Evolutionary conservation across 371 early-diverging fungal species (phyloP), one percentile per base, ranked within the genome.

Genomic region (Globomyces sp.): DNA sequence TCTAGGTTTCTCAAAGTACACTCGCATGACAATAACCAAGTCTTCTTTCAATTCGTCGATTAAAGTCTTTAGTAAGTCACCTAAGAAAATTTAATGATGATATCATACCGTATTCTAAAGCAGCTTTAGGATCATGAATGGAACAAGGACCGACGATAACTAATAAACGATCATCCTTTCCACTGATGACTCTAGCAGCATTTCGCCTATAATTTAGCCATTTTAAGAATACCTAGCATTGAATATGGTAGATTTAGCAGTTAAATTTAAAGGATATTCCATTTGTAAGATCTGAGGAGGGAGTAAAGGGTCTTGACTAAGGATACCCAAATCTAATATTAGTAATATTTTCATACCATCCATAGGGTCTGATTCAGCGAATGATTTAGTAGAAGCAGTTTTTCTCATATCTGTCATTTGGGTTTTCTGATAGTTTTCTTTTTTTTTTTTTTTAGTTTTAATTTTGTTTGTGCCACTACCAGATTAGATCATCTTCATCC

Each of bases 1-100:
- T 65, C 96, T 76, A 9, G 96, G 96, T 83, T 96, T 96, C 78
- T 96, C 96, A 79, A 96, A 96, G 85, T 95, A 96, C 52, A 88
- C 86, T 55, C 96, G 85, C 95, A 96, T 94, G 66, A 96, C 82
- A 53, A 96, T 91, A 46, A 71, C 40, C 3, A 77, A 65, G 36
- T 68, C 57, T 62, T 75, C 72, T 58, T 77, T 41, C 59, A 73
- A 62, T 62, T 71, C 62, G n/a, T 72, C 75, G 1, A 68, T 71
- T 11, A 73, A 59, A 10, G 37, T 68, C 69, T 62, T 73, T 46
- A 80, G 24, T 24, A 24, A 24, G 24, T 24, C 24, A 24, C 24
- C 24, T 24, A 24, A 24, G 24, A 24, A 24, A 24, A 24, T 24
- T 24, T 24, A 24, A 24, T 24, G 24, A 24, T 24, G 24, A 68